A percentile compares a stretch with the other conserved stretches of the same genome.
Conservation (phyloP, 345 rosid species). For the Ceriops zippeliana region DNA sequence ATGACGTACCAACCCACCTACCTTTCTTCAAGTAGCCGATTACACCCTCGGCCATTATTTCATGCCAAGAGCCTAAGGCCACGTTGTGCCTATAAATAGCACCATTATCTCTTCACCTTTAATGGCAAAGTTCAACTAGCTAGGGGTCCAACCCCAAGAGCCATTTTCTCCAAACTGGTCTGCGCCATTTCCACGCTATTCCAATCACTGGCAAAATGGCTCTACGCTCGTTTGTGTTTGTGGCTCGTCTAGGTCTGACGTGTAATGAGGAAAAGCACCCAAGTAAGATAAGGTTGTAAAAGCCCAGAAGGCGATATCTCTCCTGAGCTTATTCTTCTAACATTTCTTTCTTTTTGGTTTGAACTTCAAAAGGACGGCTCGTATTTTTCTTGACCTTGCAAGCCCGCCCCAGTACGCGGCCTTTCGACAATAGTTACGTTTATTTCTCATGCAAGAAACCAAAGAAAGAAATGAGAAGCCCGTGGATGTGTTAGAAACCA, state of each 20-base stretch:
- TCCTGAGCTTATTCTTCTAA: constrained; percentile 64
- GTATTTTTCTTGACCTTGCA: constrained; percentile 84
- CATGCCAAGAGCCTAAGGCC: background rate
- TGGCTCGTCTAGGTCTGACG: background rate
- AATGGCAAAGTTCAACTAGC: constrained; percentile 12
- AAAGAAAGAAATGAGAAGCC: background rate
- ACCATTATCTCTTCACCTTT: constrained; percentile 14
- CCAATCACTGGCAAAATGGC: constrained; percentile 7
- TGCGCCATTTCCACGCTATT: background rate
- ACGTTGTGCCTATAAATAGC: constrained; percentile 15
- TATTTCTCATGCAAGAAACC: background rate
- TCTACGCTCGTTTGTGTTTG: background rate
- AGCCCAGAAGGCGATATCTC: constrained; percentile 41
- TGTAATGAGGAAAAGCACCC: background rate
- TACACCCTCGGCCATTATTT: constrained; percentile 21
- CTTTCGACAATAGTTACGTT: fast-evolving
- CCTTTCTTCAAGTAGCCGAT: constrained; percentile 9
- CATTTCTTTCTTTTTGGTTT: background rate
- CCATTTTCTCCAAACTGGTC: background rate
- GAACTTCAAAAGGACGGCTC: constrained; percentile 15
- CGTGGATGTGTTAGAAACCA: background rate
- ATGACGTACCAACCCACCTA: constrained; percentile 26
- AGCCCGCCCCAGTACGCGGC: constrained; percentile 38
- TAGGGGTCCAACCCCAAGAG: background rate
- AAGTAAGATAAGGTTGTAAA: constrained; percentile 13